phyloP scores from a whole-genome alignment of 768 basidiomycete genomes.

The Gloeostereum incarnatum region DNA sequence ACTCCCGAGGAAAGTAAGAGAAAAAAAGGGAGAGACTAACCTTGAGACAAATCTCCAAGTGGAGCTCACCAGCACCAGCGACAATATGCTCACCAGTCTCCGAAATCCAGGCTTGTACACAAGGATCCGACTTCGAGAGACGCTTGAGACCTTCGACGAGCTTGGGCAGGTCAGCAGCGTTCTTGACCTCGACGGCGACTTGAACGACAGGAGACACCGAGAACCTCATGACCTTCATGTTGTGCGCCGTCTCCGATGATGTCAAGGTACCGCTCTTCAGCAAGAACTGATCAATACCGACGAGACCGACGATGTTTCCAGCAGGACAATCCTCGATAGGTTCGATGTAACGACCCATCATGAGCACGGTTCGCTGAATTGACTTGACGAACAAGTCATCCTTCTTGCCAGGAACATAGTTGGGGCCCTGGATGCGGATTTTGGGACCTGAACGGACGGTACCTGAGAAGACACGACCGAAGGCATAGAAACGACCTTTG shows the following conservation, averaged over 20 bases:
- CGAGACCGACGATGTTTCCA: slow-evolving; percentile 98
- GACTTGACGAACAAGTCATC: slow-evolving; percentile 97
- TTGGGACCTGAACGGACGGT: slow-evolving; percentile 96
- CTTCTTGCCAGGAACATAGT: slow-evolving; percentile 98
- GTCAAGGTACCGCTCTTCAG: slow-evolving; percentile 99
- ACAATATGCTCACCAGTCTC: slow-evolving; percentile 98
- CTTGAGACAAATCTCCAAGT: slow-evolving; percentile 99
- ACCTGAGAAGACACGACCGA: slow-evolving; percentile 99
- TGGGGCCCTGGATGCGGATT: slow-evolving; percentile 98
- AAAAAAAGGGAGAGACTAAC: slow-evolving; percentile 23
- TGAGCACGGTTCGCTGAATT: slow-evolving; percentile 96
- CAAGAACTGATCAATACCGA: slow-evolving; percentile 99
- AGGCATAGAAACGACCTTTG: slow-evolving; percentile 99
- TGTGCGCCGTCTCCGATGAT: slow-evolving; percentile 96
- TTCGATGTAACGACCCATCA: slow-evolving; percentile 99
- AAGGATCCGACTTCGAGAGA: slow-evolving; percentile 99
- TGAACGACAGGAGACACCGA: slow-evolving; percentile 99
- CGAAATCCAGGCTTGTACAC: slow-evolving; percentile 90
- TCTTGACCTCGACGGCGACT: slow-evolving; percentile 99
- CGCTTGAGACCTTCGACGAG: slow-evolving; percentile 99
- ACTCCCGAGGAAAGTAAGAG: slow-evolving; percentile 3
- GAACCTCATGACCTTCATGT: slow-evolving; percentile 99
- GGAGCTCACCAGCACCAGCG: slow-evolving; percentile 97
- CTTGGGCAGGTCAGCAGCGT: slow-evolving; percentile 97
- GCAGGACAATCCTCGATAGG: slow-evolving; percentile 99